Evolutionary conservation across 176 grass and related monocot species (phyloP), one percentile per base, ranked within the genome.

Genomic region (Themeda triandra): DNA sequence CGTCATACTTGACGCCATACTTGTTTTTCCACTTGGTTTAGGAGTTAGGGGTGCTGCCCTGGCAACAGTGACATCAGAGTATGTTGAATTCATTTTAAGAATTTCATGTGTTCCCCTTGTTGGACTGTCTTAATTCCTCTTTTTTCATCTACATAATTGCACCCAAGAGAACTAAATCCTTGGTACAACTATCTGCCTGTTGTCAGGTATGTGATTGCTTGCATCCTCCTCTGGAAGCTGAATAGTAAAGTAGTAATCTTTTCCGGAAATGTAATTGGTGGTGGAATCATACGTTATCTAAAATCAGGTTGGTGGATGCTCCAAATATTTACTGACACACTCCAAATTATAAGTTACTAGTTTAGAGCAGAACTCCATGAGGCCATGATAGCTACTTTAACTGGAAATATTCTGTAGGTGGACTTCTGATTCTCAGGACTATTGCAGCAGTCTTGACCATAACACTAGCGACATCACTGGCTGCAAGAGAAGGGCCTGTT

Each of bases 51-150:
- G 95, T 6, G 95, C 95, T 83, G 95, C 95, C 17, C 77, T 98
- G 90, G 86, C 95, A 63, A 98, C 95, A 19, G 92, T 98, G 60
- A 83, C 86, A 3, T 95, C 92, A 85, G 95, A 98, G 95, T 98
- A 95, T 80, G 95, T 92, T 77, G 72, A 80, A 56, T 56, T 3
- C 19, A 9, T 56, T 3, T 56, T 56, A 23, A 56, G 53, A 23
- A 56, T 56, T 56, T 23, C 0, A 9, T 56, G 53, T 56, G 19
- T 56, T 54, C 21, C 49, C 49, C 8, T 53, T 53, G 1, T 53
- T 53, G 49, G 18, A 53, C 21, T 53, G 49, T 21, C 49, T 8
- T 53, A 53, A 53, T 53, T 53, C 49, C 49, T 53, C 49, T 1
- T 53, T 53, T 51, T 23, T 56, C 19, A 3, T 56, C 21, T 69